A percentile compares a stretch with the other conserved stretches of the same genome.
These are phyloP conservation scores for Parietaria judaica DNA, from an alignment of 306 rosid species.

Conservation along the genomic window DNA sequence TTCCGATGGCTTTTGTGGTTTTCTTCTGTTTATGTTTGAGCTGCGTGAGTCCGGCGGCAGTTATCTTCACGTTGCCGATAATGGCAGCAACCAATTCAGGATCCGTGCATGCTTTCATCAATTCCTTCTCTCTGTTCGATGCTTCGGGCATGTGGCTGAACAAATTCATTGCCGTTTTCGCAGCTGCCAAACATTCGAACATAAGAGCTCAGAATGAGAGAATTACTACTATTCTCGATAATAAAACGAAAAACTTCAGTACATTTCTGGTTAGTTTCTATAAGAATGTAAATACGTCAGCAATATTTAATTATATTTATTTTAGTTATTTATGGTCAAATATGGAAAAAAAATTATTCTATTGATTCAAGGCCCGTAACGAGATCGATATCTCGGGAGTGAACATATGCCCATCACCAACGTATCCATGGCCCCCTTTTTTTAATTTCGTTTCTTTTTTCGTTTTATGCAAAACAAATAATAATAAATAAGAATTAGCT, in stretches of 20 bases:
- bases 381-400: too few relatives aligned
- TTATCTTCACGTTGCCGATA: constrained; percentile 74
- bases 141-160: constrained; percentile 93
- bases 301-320: too few relatives aligned
- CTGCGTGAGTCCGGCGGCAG: constrained; percentile 84
- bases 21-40: constrained; percentile 94
- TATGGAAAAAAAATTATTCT: too few relatives aligned
- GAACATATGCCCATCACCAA: too few relatives aligned
- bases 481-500: too few relatives aligned
- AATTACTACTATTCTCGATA: neutral
- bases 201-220: neutral
- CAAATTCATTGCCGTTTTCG: constrained; percentile 85
- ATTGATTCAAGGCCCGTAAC: too few relatives aligned
- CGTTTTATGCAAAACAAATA: too few relatives aligned
- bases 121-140: constrained; percentile 76
- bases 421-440: too few relatives aligned
- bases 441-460: too few relatives aligned
- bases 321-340: too few relatives aligned
- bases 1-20: constrained; percentile 48
- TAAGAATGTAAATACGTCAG: too few relatives aligned
- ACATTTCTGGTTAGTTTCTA: too few relatives aligned
- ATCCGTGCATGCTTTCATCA: constrained; percentile 96
- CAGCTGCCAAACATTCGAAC: constrained; percentile 33
- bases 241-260: neutral
- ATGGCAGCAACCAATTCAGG: constrained; percentile 82